Evolutionary conservation across 257 asterid species (phyloP).

Genomic region (Avicennia marina): DNA sequence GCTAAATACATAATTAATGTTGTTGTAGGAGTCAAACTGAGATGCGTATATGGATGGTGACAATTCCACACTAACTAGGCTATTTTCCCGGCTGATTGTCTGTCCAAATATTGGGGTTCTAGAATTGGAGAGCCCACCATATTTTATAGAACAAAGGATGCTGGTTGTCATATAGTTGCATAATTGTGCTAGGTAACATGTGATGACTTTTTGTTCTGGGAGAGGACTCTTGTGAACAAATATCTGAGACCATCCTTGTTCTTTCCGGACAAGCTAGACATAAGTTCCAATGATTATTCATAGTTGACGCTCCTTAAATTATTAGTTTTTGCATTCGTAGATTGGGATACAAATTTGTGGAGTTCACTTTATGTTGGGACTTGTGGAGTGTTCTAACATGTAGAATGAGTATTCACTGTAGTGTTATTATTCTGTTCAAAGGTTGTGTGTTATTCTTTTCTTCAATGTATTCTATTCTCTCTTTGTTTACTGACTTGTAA

Average conservation of each 20-base stretch:
- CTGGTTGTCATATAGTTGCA: not conserved
- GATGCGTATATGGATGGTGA: not conserved
- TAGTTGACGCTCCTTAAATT: not conserved
- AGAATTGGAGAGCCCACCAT: not conserved
- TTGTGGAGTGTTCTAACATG: too few species aligned
- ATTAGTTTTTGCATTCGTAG: constrained; percentile 3
- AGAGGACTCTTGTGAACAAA: not conserved
- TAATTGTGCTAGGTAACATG: not conserved
- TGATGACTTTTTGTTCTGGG: not conserved
- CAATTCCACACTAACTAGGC: not conserved
- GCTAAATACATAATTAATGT: not conserved
- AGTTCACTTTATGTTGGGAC: too few species aligned
- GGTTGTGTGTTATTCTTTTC: too few species aligned
- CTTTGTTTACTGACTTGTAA: too few species aligned
- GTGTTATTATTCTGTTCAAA: too few species aligned
- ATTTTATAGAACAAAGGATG: not conserved
- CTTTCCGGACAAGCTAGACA: not conserved
- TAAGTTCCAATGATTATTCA: not conserved
- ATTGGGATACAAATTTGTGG: too few species aligned
- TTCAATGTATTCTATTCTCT: too few species aligned
- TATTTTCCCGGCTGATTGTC: not conserved
- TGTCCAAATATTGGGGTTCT: not conserved
- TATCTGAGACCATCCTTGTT: not conserved
- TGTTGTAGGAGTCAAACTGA: not conserved
- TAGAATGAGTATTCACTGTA: too few species aligned